Evolutionary conservation across 2,329 filamentous ascomycete species (phyloP).

Genomic region (Bipolaris bicolor): DNA sequence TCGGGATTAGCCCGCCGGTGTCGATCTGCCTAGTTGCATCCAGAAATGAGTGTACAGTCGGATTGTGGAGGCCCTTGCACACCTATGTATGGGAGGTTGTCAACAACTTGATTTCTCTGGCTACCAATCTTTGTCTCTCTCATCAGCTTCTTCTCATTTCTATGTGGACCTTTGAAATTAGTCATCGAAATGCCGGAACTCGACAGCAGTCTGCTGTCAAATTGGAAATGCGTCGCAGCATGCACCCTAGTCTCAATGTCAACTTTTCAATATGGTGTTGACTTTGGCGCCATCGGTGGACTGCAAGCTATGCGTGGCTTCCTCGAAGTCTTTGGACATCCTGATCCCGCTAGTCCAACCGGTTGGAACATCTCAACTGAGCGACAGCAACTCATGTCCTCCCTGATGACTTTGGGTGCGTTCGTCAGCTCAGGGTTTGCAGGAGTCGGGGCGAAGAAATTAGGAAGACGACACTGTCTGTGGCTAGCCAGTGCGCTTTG

Average conservation of each 20-base stretch:
- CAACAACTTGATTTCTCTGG: background rate
- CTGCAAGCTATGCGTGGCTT: conserved; percentile 60
- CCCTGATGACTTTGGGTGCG: conserved; percentile 55
- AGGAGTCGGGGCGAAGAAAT: conserved; percentile 40
- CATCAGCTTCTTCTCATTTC: background rate
- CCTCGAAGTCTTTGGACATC: conserved; percentile 48
- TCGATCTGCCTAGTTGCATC: conserved; percentile 18
- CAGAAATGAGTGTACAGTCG: background rate
- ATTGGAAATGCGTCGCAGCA: conserved; percentile 57
- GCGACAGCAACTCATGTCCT: conserved; percentile 54
- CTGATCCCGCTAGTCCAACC: conserved; percentile 36
- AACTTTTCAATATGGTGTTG: conserved; percentile 60
- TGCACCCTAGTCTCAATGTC: conserved; percentile 58
- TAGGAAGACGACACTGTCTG: conserved; percentile 53
- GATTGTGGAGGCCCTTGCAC: no score
- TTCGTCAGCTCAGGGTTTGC: conserved; percentile 52
- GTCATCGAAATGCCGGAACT: conserved; percentile 27
- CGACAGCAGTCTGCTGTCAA: conserved; percentile 44
- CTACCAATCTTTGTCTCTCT: background rate
- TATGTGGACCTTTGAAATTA: conserved; percentile 7
- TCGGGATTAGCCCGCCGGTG: conserved; percentile 4
- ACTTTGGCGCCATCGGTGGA: conserved; percentile 60
- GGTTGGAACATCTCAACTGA: conserved; percentile 54
- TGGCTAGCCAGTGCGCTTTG: conserved; percentile 59
- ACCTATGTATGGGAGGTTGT: background rate